phyloP scores from a whole-genome alignment of 208 protist genomes.

The Leptomonas pyrrhocoris region DNA sequence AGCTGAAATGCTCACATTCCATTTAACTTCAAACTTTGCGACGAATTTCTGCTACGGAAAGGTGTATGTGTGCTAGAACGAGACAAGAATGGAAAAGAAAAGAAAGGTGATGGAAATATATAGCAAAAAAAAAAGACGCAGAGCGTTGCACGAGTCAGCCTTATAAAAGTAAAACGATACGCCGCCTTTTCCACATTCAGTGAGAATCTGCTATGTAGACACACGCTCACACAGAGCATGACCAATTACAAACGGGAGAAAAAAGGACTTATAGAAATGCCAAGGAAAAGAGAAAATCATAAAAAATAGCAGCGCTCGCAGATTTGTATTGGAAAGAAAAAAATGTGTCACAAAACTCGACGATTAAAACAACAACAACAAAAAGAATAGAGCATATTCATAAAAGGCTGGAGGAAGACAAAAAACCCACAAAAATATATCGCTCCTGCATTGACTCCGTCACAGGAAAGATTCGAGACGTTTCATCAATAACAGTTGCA shows the following conservation, averaged over 20 bases:
- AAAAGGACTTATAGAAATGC: conserved; percentile 11
- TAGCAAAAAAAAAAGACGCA: neutral
- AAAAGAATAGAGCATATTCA: too few species aligned
- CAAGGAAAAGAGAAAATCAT: conserved; percentile 11
- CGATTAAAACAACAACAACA: conserved; percentile 18
- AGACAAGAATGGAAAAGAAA: neutral
- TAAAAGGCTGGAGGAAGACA: too few species aligned
- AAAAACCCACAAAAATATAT: too few species aligned
- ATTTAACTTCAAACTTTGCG: neutral
- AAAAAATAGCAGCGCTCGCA: conserved; percentile 20
- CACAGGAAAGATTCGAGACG: too few species aligned
- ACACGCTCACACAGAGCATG: too few species aligned
- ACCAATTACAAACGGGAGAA: neutral
- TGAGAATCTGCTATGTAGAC: neutral
- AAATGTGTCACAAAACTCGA: too few species aligned
- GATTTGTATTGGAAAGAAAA: conserved; percentile 17
- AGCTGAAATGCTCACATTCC: neutral
- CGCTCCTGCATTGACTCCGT: neutral
- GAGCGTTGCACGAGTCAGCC: neutral
- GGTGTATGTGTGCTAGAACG: neutral
- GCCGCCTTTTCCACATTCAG: neutral
- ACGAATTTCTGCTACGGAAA: neutral
- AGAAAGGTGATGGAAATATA: neutral
- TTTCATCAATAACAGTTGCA: too few species aligned
- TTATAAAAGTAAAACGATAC: too few species aligned